These are phyloP conservation scores for Zymoseptoria tritici DNA, from an alignment of 2,329 filamentous ascomycete genomes.

Conservation along the genomic window DNA sequence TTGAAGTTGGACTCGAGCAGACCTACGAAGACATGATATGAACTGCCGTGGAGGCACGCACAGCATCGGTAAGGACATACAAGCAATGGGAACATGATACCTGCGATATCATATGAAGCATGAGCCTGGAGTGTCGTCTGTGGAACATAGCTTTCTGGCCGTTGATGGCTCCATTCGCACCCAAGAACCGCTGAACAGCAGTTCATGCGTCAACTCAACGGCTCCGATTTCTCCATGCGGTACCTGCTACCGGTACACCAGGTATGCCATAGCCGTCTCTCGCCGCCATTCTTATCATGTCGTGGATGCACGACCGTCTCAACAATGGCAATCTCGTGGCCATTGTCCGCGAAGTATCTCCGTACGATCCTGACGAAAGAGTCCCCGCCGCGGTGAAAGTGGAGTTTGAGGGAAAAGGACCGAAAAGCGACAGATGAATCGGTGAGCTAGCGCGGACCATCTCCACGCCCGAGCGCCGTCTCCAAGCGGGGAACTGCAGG, in stretches of 20 bases:
- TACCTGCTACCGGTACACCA: too few relatives aligned
- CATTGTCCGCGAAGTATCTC: background rate
- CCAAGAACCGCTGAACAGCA: background rate
- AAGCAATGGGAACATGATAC: too few relatives aligned
- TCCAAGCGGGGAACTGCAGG: too few relatives aligned
- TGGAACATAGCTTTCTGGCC: background rate
- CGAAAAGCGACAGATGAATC: too few relatives aligned
- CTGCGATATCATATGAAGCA: too few relatives aligned
- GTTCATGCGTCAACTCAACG: too few relatives aligned
- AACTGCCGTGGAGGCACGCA: too few relatives aligned
- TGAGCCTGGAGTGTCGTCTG: slow-evolving; percentile 1
- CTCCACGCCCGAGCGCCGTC: too few relatives aligned
- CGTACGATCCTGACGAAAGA: background rate
- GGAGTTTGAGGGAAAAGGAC: background rate
- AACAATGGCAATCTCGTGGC: background rate
- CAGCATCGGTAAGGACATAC: too few relatives aligned
- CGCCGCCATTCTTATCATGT: background rate
- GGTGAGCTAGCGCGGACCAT: too few relatives aligned
- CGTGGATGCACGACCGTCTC: background rate
- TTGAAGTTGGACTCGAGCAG: background rate
- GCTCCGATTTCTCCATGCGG: too few relatives aligned
- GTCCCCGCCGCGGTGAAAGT: background rate
- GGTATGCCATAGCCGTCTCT: background rate
- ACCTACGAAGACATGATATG: too few relatives aligned
- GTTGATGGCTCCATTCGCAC: background rate